Evolutionary conservation across 257 asterid species (phyloP), one percentile per base, ranked within the genome.

Genomic region (Eucommia ulmoides): DNA sequence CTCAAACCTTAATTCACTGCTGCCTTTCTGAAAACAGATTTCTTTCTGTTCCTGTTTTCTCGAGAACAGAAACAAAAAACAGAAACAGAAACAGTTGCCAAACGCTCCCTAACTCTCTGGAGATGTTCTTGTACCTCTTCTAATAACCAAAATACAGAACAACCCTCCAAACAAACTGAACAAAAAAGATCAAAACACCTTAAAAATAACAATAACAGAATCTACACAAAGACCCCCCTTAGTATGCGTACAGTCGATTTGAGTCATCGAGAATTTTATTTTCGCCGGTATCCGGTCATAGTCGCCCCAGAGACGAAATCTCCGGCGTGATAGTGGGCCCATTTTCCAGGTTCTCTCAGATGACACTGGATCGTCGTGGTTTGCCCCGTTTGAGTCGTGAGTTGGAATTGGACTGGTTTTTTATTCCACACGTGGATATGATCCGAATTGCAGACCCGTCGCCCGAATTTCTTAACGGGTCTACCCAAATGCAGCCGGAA

Each of bases 191-290:
- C n/a, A n/a, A n/a, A n/a, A n/a, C n/a, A n/a, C n/a, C n/a, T n/a
- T n/a, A n/a, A n/a, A n/a, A n/a, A n/a, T n/a, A n/a, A n/a, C n/a
- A n/a, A n/a, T n/a, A n/a, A n/a, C n/a, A n/a, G n/a, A n/a, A n/a
- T n/a, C n/a, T n/a, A n/a, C n/a, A n/a, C n/a, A n/a, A n/a, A n/a
- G n/a, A n/a, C n/a, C n/a, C n/a, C n/a, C n/a, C n/a, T n/a, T n/a
- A n/a, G n/a, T n/a, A n/a, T n/a, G n/a, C n/a, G n/a, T 88, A 69
- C 97, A 88, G 59, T 88, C 97, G 24, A 88, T 88, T 49, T 88
- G 97, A 2, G 94, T 84, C 97, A 88, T 79, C 25, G 89, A 88
- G 47, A 77, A 88, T 56, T 79, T 80, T 62, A 88, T 82, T 49
- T 53, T 82, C 35, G 65, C 76, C 19, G n/a, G n/a, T n/a, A n/a